Evolutionary conservation across 129 eudicot genomes (phyloP), one percentile per base, ranked within the genome.

Genomic region (Dittrichia graveolens): DNA sequence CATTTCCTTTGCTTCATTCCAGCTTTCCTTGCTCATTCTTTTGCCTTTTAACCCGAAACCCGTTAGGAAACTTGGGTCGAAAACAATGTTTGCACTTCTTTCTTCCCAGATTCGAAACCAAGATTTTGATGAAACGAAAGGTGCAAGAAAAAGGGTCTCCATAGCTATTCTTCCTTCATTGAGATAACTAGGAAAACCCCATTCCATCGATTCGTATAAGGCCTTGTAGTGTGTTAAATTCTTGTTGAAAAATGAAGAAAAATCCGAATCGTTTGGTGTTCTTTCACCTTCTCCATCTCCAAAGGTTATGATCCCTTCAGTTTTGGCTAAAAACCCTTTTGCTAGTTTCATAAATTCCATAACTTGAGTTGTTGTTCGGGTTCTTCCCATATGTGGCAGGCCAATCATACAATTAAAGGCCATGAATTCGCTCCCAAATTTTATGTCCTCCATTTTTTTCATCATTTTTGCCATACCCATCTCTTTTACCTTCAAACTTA

Each of bases 111-210:
- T 78, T 40, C 72, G 75, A 3, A 67, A 72, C 92, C 92, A 89
- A 57, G 73, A 49, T 45, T 38, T 38, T 0, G 83, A 79, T 46
- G 89, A 84, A 19, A 89, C 77, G 6, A 72, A 78, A 9, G 92
- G 92, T 5, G 81, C 78, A 60, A 86, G 52, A 61, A 89, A 89
- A 37, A 86, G 87, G 53, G 77, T 71, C 53, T 89, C 96, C 86
- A 86, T 68, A 16, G 92, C 79, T n/a, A 81, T 77, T 62, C 96
- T 86, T 60, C 89, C 96, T 75, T 89, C 92, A 37, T 75, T 55
- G 8, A 89, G 72, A 78, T 78, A 61, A 63, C 59, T 62, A 11
- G 92, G 92, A 47, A 84, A 82, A 34, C 73, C 81, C 75, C 54
- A 67, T 63, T 86, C 88, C 80, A 86, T 76, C 1, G 96, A 86